A percentile compares a stretch with the other conserved stretches of the same genome.
Conservation (phyloP, 306 rosid genomes). For the Prunus mume region DNA sequence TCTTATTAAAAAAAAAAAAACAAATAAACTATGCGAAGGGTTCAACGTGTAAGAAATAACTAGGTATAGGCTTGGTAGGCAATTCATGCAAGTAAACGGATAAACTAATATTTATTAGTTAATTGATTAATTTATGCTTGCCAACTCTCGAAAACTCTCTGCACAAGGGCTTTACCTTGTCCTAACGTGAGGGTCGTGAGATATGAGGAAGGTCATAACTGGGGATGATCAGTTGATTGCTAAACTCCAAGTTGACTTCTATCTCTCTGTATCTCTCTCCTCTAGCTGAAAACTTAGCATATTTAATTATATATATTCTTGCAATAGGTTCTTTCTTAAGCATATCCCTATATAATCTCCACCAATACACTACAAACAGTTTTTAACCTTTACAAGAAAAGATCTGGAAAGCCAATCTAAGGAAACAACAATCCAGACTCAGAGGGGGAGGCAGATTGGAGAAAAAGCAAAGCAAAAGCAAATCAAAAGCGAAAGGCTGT, state of each 20-base stretch:
- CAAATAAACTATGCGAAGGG: background rate
- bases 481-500: too few relatives aligned
- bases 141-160: background rate
- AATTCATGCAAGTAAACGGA: conserved; percentile 17
- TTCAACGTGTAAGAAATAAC: conserved; percentile 12
- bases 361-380: background rate
- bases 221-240: conserved; percentile 47
- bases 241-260: conserved; percentile 47
- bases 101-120: background rate
- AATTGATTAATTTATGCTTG: background rate
- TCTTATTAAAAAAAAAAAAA: too few relatives aligned
- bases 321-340: background rate
- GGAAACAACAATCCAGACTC: background rate
- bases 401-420: background rate
- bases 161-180: conserved; percentile 22
- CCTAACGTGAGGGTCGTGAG: conserved; percentile 28
- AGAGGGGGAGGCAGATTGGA: background rate
- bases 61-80: background rate
- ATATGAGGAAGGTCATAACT: conserved; percentile 69
- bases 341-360: background rate
- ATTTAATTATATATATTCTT: background rate
- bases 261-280: conserved; percentile 7
- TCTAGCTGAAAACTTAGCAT: background rate
- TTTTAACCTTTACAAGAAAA: background rate
- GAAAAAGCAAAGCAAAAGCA: background rate